Conservation (phyloP, 495 filamentous ascomycete genomes). For the Aspergillus kassunensis region DNA sequence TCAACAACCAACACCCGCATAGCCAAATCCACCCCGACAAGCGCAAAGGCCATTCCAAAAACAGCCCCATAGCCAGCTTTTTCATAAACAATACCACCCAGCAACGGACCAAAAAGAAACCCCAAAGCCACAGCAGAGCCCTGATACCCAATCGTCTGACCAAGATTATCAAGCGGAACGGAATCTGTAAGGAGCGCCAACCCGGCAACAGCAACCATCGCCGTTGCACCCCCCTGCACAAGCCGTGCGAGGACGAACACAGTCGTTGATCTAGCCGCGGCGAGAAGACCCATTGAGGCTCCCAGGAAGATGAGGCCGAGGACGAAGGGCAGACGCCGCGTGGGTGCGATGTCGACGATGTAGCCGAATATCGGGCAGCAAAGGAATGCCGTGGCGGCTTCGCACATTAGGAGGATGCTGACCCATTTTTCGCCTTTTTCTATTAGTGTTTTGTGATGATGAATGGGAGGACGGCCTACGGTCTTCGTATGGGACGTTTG, state of each 20-base stretch:
- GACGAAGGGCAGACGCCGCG: slow-evolving; percentile 53
- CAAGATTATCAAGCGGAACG: slow-evolving; percentile 52
- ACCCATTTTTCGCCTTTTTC: slow-evolving; percentile 32
- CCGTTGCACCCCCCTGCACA: slow-evolving; percentile 58
- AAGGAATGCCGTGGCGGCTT: slow-evolving; percentile 54
- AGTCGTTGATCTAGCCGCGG: slow-evolving; percentile 45
- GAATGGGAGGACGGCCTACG: slow-evolving; percentile 34
- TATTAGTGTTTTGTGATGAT: background rate
- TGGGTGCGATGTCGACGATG: slow-evolving; percentile 48
- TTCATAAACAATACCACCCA: slow-evolving; percentile 60
- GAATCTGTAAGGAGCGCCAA: slow-evolving; percentile 58
- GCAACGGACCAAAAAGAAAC: slow-evolving; percentile 45
- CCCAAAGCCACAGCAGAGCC: slow-evolving; percentile 31
- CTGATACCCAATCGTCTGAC: slow-evolving; percentile 49
- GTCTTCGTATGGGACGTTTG: slow-evolving; percentile 49
- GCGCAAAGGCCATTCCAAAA: slow-evolving; percentile 53
- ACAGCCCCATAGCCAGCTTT: slow-evolving; percentile 57
- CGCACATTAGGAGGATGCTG: slow-evolving; percentile 53
- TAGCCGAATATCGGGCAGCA: slow-evolving; percentile 55
- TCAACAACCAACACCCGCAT: slow-evolving; percentile 61
- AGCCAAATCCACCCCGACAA: slow-evolving; percentile 58
- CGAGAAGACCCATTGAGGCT: slow-evolving; percentile 54
- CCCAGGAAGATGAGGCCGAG: slow-evolving; percentile 53
- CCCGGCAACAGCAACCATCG: slow-evolving; percentile 61
- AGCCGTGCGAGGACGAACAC: slow-evolving; percentile 54